Percentiles rank a stretch among this genome's conserved stretches.
Conservation (phyloP, 441 rosid species). For the Syzygium malaccense region DNA sequence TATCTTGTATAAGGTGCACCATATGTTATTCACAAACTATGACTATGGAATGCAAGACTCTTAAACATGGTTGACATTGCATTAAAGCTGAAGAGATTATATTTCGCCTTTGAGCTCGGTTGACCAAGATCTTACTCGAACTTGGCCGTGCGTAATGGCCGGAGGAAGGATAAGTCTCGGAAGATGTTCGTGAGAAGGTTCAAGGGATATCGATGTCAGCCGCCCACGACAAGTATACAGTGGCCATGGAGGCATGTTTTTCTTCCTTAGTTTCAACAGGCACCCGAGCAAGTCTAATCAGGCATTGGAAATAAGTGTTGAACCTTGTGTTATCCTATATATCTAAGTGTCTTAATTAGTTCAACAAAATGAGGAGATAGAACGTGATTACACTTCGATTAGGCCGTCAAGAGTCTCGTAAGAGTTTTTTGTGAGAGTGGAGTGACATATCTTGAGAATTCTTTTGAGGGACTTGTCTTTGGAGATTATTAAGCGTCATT, state of each 20-base stretch:
- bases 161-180: not conserved
- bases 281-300: not conserved
- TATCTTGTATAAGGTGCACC: not conserved
- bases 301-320: not conserved
- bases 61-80: not conserved
- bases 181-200: not conserved
- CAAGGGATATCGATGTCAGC: not conserved
- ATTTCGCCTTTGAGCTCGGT: not conserved
- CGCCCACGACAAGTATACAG: not conserved
- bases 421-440: not conserved
- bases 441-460: not conserved
- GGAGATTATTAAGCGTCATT: not conserved
- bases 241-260: not conserved
- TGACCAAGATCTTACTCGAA: not conserved
- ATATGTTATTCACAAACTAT: not conserved
- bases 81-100: not conserved
- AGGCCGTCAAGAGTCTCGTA: not conserved
- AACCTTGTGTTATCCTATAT: not conserved
- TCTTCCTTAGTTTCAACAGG: not conserved
- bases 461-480: not conserved
- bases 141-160: not conserved
- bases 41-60: not conserved
- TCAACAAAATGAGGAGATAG: not conserved
- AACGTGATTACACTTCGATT: not conserved
- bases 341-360: not conserved